These are phyloP conservation scores for Cladorrhinum sp. DNA, from an alignment of 2,329 filamentous ascomycete species.

Conservation along the genomic window DNA sequence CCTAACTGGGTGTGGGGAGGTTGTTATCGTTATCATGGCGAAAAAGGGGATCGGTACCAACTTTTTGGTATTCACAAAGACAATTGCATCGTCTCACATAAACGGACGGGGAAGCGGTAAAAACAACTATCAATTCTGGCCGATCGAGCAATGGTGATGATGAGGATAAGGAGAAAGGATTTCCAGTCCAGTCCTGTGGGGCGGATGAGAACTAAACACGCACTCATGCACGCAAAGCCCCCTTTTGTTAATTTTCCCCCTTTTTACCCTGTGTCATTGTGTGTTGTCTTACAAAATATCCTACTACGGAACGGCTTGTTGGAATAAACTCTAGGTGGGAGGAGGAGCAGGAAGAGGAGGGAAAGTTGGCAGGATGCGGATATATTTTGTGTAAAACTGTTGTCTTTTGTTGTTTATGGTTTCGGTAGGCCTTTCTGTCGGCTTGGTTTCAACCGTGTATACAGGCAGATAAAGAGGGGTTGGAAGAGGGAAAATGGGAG, in stretches of 20 bases:
- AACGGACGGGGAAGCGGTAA: background rate
- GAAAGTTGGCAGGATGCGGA: background rate
- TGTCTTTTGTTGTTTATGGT: background rate
- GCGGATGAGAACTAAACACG: background rate
- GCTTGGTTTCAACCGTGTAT: background rate
- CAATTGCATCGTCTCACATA: background rate
- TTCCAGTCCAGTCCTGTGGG: background rate
- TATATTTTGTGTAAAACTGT: background rate
- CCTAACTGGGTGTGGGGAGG: conserved; percentile 6
- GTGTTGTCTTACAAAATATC: background rate
- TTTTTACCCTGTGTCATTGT: background rate
- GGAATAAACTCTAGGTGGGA: background rate
- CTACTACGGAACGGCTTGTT: background rate
- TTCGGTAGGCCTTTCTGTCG: background rate
- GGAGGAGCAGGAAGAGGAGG: background rate
- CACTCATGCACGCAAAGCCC: background rate
- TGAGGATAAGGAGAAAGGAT: background rate
- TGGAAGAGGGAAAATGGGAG: background rate
- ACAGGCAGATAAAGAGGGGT: background rate
- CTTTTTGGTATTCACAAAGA: background rate
- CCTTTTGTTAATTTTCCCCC: background rate
- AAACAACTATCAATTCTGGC: background rate
- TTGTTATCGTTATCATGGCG: background rate
- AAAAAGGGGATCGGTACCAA: background rate
- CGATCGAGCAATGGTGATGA: background rate